These are phyloP conservation scores for Osmanthus fragrans DNA, from an alignment of 257 asterid genomes.

Conservation along the genomic window DNA sequence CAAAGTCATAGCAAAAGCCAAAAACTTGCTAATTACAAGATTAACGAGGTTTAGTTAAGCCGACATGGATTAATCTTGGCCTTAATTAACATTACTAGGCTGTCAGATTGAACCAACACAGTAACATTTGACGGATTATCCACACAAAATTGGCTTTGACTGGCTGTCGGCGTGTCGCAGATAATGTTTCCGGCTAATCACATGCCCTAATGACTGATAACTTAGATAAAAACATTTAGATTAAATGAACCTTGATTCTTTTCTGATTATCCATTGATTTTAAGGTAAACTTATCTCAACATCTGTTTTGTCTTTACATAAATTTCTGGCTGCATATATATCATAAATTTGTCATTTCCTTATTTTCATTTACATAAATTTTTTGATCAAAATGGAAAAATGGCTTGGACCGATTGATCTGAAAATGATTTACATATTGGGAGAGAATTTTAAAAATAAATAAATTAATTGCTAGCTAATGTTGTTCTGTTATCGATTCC, in stretches of 20 bases:
- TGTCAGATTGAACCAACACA: neutral
- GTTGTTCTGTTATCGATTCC: neutral
- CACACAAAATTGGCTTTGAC: neutral
- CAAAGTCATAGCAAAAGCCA: neutral
- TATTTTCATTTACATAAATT: neutral
- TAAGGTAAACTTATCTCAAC: neutral
- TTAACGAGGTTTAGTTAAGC: neutral
- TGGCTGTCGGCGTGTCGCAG: neutral
- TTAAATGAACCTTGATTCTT: neutral
- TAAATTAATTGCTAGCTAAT: neutral
- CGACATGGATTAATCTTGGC: neutral
- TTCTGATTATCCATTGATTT: constrained; percentile 8
- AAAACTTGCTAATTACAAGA: neutral
- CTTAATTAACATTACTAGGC: neutral
- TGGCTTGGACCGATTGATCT: too few relatives aligned
- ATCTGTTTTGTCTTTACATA: neutral
- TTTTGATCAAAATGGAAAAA: too few relatives aligned
- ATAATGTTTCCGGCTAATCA: constrained; percentile 4
- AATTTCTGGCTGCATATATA: neutral
- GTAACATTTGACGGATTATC: neutral
- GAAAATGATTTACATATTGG: too few relatives aligned
- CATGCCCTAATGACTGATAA: constrained; percentile 2
- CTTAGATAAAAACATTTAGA: neutral
- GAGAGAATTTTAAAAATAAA: too few relatives aligned
- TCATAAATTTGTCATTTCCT: neutral